phyloP scores from a whole-genome alignment of 768 basidiomycete genomes.

The Lactarius vividus region DNA sequence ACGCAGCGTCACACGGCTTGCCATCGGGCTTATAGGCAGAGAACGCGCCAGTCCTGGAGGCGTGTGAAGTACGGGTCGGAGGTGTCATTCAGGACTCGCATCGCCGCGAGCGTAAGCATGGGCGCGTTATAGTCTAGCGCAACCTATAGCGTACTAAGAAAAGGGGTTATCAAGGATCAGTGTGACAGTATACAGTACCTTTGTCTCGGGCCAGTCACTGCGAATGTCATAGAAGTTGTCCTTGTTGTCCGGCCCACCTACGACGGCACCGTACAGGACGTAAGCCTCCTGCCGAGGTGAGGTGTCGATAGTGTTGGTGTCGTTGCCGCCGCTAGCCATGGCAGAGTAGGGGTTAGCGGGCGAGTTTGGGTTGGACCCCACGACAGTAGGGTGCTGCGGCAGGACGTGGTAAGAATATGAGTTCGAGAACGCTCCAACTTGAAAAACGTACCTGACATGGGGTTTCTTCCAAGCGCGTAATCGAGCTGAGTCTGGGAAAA shows the following conservation, averaged over 20 bases:
- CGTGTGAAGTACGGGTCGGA: slow-evolving; percentile 77
- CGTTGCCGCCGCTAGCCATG: slow-evolving; percentile 77
- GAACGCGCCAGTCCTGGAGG: slow-evolving; percentile 66
- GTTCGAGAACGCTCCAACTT: not conserved
- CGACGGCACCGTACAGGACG: slow-evolving; percentile 80
- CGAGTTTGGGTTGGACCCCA: slow-evolving; percentile 88
- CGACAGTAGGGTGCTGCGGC: slow-evolving; percentile 72
- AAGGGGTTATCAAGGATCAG: not conserved
- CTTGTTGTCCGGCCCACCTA: slow-evolving; percentile 78
- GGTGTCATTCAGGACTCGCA: slow-evolving; percentile 63
- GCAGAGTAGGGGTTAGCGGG: slow-evolving; percentile 90
- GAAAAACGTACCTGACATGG: slow-evolving; percentile 79
- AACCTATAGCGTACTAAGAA: slow-evolving; percentile 39
- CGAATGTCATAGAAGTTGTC: slow-evolving; percentile 84
- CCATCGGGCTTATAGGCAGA: slow-evolving; percentile 59
- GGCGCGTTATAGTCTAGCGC: slow-evolving; percentile 92
- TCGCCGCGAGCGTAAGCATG: slow-evolving; percentile 80
- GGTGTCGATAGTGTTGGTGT: slow-evolving; percentile 67
- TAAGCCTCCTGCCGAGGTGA: slow-evolving; percentile 69
- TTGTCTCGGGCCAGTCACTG: slow-evolving; percentile 85
- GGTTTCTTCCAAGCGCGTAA: slow-evolving; percentile 84
- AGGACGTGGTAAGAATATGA: slow-evolving; percentile 10
- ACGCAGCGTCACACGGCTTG: slow-evolving; percentile 74
- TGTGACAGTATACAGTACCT: slow-evolving; percentile 44
- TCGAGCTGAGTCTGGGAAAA: slow-evolving; percentile 77